These are phyloP conservation scores for Tylopilus felleus DNA, from an alignment of 768 basidiomycete species.

Conservation along the genomic window DNA sequence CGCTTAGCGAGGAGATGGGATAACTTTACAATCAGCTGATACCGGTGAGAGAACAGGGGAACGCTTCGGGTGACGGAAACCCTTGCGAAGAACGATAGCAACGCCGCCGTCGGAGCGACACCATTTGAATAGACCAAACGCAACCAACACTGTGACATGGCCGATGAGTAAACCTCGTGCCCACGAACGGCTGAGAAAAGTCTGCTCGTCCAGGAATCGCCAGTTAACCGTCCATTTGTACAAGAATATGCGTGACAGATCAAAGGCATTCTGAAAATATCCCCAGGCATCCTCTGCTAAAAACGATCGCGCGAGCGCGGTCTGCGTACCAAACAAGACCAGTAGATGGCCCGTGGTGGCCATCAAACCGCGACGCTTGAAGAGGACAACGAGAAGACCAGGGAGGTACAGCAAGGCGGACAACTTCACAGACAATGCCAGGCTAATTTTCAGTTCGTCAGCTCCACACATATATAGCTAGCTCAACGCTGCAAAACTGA, in stretches of 20 bases:
- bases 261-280: slow-evolving; percentile 79
- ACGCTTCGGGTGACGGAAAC: slow-evolving; percentile 45
- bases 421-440: slow-evolving; percentile 93
- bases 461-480: not conserved
- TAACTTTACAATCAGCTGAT: slow-evolving; percentile 61
- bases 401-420: slow-evolving; percentile 87
- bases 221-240: slow-evolving; percentile 99
- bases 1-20: not conserved
- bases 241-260: slow-evolving; percentile 83
- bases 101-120: slow-evolving; percentile 71
- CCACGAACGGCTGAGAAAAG: slow-evolving; percentile 65
- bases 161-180: slow-evolving; percentile 60
- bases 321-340: slow-evolving; percentile 43
- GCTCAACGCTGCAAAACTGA: slow-evolving; percentile 31
- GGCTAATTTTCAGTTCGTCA: slow-evolving; percentile 5
- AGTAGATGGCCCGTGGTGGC: slow-evolving; percentile 47
- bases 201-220: slow-evolving; percentile 78
- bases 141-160: slow-evolving; percentile 56
- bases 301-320: slow-evolving; percentile 68
- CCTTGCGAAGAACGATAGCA: slow-evolving; percentile 49
- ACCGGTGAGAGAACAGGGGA: slow-evolving; percentile 48
- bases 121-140: slow-evolving; percentile 76
- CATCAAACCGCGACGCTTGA: slow-evolving; percentile 65
- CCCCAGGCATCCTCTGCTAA: slow-evolving; percentile 52
- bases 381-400: slow-evolving; percentile 76